These are phyloP conservation scores for Dryadomyces sulphureus DNA, from an alignment of 2,329 filamentous ascomycete species.

Conservation along the genomic window DNA sequence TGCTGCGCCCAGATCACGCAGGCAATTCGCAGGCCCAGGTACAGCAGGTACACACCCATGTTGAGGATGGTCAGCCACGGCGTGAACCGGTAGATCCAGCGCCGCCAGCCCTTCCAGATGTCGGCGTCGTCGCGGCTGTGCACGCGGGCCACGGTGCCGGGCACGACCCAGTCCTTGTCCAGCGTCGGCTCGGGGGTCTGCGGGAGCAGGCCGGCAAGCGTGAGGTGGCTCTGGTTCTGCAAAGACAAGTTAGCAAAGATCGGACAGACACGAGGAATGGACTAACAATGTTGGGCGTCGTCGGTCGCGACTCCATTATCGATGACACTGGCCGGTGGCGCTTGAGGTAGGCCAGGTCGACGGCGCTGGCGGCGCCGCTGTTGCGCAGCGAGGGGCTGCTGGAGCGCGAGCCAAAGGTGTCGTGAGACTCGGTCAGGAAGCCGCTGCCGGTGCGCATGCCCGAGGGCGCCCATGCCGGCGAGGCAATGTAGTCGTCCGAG, in stretches of 20 bases:
- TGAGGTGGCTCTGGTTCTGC: slow-evolving; percentile 27
- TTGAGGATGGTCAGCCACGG: slow-evolving; percentile 25
- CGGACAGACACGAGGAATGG: not conserved
- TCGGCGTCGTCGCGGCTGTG: slow-evolving; percentile 29
- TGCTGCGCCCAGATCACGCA: slow-evolving; percentile 38
- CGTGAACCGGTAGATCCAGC: slow-evolving; percentile 22
- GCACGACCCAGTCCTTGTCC: slow-evolving; percentile 19
- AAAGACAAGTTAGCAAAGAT: not conserved
- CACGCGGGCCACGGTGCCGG: slow-evolving; percentile 21
- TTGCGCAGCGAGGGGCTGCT: slow-evolving; percentile 9
- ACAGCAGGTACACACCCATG: slow-evolving; percentile 26
- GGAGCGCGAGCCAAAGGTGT: slow-evolving; percentile 7
- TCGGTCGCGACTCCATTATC: slow-evolving; percentile 7
- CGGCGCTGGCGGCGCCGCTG: slow-evolving; percentile 8
- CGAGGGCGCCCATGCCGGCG: slow-evolving; percentile 3
- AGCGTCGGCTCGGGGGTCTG: slow-evolving; percentile 14
- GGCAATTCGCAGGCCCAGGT: slow-evolving; percentile 34
- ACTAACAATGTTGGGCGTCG: slow-evolving; percentile 3
- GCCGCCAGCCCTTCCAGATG: slow-evolving; percentile 29
- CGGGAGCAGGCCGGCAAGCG: slow-evolving; percentile 24
- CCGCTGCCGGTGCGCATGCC: slow-evolving; percentile 4
- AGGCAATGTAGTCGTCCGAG: slow-evolving; percentile 7
- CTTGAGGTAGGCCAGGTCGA: slow-evolving; percentile 9
- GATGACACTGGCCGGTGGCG: slow-evolving; percentile 5
- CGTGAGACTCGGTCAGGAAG: slow-evolving; percentile 8